Conservation (phyloP, 148 eudicot species). For the Rheum nobile region DNA sequence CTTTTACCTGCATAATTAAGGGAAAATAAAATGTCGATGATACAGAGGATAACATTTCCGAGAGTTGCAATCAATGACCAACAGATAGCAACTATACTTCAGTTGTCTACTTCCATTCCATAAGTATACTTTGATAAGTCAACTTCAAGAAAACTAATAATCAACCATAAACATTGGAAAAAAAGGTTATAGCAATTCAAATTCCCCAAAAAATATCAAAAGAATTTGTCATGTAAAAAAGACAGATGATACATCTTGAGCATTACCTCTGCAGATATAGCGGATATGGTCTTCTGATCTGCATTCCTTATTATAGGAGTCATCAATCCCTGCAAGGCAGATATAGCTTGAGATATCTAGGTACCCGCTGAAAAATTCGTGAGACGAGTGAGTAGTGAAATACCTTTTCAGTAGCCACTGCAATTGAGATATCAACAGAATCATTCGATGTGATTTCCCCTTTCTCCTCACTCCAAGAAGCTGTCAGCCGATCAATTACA, state of each 20-base stretch:
- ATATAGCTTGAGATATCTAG: not conserved
- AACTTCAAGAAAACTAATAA: not conserved
- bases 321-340: slow-evolving; percentile 75
- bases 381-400: not conserved
- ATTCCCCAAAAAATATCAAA: not conserved
- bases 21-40: not conserved
- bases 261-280: slow-evolving; percentile 80
- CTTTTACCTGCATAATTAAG: slow-evolving; percentile 47
- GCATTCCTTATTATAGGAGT: slow-evolving; percentile 88
- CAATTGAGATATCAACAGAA: slow-evolving; percentile 89
- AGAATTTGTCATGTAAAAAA: not conserved
- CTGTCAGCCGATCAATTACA: slow-evolving; percentile 27
- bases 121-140: not conserved
- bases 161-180: not conserved
- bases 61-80: not conserved
- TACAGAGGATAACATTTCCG: not conserved
- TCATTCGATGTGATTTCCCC: slow-evolving; percentile 50
- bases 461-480: slow-evolving; percentile 68
- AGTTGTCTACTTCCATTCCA: slow-evolving; percentile 2
- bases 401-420: slow-evolving; percentile 99
- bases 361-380: not conserved
- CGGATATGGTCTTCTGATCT: slow-evolving; percentile 89
- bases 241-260: not conserved
- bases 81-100: not conserved
- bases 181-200: not conserved